Conservation (phyloP, 2,329 filamentous ascomycete genomes). For the Colletotrichum lentis region DNA sequence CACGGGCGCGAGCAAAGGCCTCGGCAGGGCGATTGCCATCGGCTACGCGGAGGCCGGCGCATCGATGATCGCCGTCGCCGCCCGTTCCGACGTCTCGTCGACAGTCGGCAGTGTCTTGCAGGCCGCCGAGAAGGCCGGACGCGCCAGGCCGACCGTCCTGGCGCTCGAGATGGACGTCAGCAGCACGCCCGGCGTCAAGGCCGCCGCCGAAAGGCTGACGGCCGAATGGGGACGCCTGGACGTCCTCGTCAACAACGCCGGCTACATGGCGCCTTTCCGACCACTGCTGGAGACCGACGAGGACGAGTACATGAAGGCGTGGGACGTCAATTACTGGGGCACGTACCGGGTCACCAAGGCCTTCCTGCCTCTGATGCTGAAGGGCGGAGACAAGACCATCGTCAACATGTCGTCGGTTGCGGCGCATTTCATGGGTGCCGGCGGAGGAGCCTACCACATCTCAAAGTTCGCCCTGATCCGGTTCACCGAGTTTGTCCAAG, state of each 20-base stretch:
- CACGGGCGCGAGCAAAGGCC: conserved; percentile 63
- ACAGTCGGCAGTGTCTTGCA: conserved; percentile 48
- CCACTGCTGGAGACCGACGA: conserved; percentile 47
- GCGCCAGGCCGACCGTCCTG: conserved; percentile 51
- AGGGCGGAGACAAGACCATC: conserved; percentile 50
- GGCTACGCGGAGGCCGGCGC: conserved; percentile 64
- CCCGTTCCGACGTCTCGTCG: conserved; percentile 56
- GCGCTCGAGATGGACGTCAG: conserved; percentile 52
- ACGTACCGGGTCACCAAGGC: conserved; percentile 54
- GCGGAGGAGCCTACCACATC: conserved; percentile 55
- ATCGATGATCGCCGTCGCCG: conserved; percentile 60
- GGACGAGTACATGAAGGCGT: conserved; percentile 56
- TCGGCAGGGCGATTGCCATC: conserved; percentile 62
- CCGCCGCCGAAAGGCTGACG: conserved; percentile 41
- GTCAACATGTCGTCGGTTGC: conserved; percentile 58
- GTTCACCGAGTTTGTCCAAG: conserved; percentile 58
- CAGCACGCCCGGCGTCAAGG: conserved; percentile 45
- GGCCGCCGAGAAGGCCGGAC: conserved; percentile 46
- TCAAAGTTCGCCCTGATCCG: conserved; percentile 59
- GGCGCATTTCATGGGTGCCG: conserved; percentile 47
- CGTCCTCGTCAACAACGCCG: conserved; percentile 56
- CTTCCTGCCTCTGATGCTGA: conserved; percentile 59
- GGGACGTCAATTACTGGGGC: conserved; percentile 61
- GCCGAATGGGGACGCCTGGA: conserved; percentile 49
- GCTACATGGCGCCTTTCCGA: conserved; percentile 49